Conservation (phyloP, 768 basidiomycete genomes). For the Lentinus brumalis region DNA sequence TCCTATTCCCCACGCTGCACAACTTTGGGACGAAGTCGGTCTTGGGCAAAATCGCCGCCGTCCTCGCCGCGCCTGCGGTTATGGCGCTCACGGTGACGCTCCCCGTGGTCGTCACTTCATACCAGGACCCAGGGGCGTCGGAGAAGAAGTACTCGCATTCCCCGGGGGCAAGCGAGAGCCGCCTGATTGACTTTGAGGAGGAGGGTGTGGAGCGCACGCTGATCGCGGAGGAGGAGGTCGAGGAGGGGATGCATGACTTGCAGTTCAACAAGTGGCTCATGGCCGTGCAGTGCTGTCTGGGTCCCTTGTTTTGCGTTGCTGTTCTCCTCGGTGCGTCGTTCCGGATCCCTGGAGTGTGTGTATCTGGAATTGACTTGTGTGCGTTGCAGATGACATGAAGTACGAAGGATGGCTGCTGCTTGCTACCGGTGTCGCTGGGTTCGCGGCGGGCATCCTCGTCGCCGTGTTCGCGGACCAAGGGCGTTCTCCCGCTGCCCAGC, state of each 20-base stretch:
- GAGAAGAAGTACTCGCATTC: conserved; percentile 40
- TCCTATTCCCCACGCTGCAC: conserved; percentile 85
- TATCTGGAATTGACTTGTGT: background rate
- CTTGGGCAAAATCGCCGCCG: conserved; percentile 67
- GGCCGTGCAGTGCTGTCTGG: conserved; percentile 79
- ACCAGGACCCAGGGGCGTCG: conserved; percentile 33
- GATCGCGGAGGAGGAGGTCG: conserved; percentile 73
- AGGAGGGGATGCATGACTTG: conserved; percentile 68
- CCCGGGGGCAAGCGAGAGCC: conserved; percentile 36
- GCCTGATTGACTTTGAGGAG: conserved; percentile 72
- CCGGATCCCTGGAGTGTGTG: background rate
- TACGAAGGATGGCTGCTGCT: conserved; percentile 54
- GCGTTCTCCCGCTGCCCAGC: conserved; percentile 53
- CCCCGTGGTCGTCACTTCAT: conserved; percentile 80
- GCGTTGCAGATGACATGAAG: conserved; percentile 43
- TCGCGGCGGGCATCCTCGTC: conserved; percentile 55
- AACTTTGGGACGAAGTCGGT: conserved; percentile 70
- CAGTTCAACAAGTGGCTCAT: conserved; percentile 82
- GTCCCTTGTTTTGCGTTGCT: conserved; percentile 73
- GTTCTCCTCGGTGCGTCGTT: conserved; percentile 72
- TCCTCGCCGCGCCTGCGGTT: conserved; percentile 88
- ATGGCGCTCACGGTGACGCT: conserved; percentile 84
- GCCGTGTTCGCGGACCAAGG: conserved; percentile 62
- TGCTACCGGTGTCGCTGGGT: conserved; percentile 56
- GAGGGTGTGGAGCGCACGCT: conserved; percentile 69